Evolutionary conservation across 2,329 filamentous ascomycete species (phyloP).

Genomic region (Fusarium redolens): DNA sequence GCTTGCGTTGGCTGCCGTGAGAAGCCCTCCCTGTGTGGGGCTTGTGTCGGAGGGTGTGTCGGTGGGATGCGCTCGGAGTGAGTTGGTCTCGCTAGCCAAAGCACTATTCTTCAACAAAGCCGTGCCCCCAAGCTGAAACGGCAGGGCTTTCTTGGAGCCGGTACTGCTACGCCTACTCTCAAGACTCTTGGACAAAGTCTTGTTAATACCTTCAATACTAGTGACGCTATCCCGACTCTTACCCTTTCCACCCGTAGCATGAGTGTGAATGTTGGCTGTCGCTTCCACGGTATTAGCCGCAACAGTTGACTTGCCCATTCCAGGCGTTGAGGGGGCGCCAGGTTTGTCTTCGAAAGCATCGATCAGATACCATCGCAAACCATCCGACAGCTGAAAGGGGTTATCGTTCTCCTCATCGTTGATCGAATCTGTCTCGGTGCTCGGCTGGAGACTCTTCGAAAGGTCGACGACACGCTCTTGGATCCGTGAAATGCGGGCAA

Average conservation of each 20-base stretch:
- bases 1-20: slow-evolving; percentile 39
- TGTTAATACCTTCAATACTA: slow-evolving; percentile 78
- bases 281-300: slow-evolving; percentile 89
- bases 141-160: slow-evolving; percentile 80
- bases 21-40: slow-evolving; percentile 52
- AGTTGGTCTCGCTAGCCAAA: slow-evolving; percentile 69
- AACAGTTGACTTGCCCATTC: slow-evolving; percentile 90
- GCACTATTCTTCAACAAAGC: slow-evolving; percentile 61
- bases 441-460: slow-evolving; percentile 75
- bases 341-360: slow-evolving; percentile 95
- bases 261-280: slow-evolving; percentile 75
- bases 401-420: slow-evolving; percentile 87
- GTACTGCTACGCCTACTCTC: slow-evolving; percentile 92
- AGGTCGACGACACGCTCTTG: slow-evolving; percentile 95
- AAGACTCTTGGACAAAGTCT: slow-evolving; percentile 85
- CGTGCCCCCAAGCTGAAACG: slow-evolving; percentile 60
- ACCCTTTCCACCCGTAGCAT: slow-evolving; percentile 58
- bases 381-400: slow-evolving; percentile 95
- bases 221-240: slow-evolving; percentile 59
- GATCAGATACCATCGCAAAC: slow-evolving; percentile 94
- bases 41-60: slow-evolving; percentile 55
- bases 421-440: slow-evolving; percentile 61
- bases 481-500: slow-evolving; percentile 90
- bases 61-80: slow-evolving; percentile 62
- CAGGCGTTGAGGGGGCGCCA: slow-evolving; percentile 90